Conservation (phyloP, 306 rosid genomes). For the Ceratonia siliqua region DNA sequence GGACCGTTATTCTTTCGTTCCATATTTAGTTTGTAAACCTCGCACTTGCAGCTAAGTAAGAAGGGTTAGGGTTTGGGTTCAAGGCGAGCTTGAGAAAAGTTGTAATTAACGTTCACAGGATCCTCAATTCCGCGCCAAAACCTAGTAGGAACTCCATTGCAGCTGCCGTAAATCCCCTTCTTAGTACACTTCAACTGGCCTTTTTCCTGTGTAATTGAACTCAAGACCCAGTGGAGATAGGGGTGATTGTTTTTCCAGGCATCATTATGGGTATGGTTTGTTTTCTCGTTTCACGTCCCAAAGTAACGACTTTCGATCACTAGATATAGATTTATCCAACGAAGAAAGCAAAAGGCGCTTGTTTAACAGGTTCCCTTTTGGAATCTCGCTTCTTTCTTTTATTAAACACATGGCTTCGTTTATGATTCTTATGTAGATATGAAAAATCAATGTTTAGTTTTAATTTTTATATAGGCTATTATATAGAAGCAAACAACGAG, state of each 20-base stretch:
- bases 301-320: slow-evolving; percentile 5
- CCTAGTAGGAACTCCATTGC: slow-evolving; percentile 19
- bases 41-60: not conserved
- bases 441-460: not conserved
- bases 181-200: not conserved
- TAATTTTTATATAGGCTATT: slow-evolving; percentile 44
- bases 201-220: not conserved
- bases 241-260: slow-evolving; percentile 5
- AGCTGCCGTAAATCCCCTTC: not conserved
- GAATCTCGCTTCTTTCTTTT: not conserved
- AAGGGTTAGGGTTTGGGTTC: not conserved
- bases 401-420: not conserved
- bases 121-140: slow-evolving; percentile 36
- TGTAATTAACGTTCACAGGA: slow-evolving; percentile 27
- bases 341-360: slow-evolving; percentile 76
- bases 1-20: no score
- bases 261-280: not conserved
- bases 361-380: slow-evolving; percentile 57
- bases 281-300: slow-evolving; percentile 41
- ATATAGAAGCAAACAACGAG: slow-evolving; percentile 88
- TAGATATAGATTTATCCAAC: slow-evolving; percentile 62
- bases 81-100: slow-evolving; percentile 52
- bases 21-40: not conserved
- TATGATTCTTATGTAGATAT: not conserved
- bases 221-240: no score